Base-by-base conservation (phyloP, 2,329 filamentous ascomycete genomes). In the Juglanconis juglandina region DNA sequence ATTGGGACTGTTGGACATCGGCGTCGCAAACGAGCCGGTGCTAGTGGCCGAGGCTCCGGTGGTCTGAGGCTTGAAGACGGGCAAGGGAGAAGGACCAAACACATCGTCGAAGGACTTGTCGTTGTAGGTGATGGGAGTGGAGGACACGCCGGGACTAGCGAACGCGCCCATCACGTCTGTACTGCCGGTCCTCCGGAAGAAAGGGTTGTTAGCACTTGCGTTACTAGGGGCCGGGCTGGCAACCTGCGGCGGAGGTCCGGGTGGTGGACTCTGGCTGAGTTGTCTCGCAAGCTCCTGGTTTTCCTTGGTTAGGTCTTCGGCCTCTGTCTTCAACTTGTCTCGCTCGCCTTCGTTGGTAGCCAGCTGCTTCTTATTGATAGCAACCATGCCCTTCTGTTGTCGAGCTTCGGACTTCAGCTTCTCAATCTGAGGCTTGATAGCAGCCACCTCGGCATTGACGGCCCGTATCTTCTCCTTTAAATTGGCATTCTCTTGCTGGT, bases 331-430 rank as follows among this genome's bases (percentile, higher is more conserved):
- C 44, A 96, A 79, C 78, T 91, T 94, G 63, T 98, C 94, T 37
- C 91, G 86, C 73, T 98, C 94, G 52, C 85, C 85, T 74, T 99
- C 95, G 60, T 89, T 91, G 1, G 93, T 97, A 41, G 89, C 86
- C 62, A 98, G 80, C 76, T 99, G 95, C 78, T 99, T 99, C 81
- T 96, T 98, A 78, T 97, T 97, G 77, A 99, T 99, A 48, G 95
- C 93, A 35, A 96, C 94, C 66, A 98, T 81, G 17, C 95, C 95
- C 77, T 96, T 98, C 71, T 98, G 93, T 73, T 98, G 95, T 47
- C 95, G 87, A 33, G 92, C 92, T 68, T 97, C 92, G 11, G 89
- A 91, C 72, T 90, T 92, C 68, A 96, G 82, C 79, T 97, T 98
- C 73, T 99, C 95, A 56, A 99, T 86, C 66, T 94, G 88, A 37